Base-by-base conservation (phyloP, 1,284 basidiomycete genomes). In the Puccinia coronata region DNA sequence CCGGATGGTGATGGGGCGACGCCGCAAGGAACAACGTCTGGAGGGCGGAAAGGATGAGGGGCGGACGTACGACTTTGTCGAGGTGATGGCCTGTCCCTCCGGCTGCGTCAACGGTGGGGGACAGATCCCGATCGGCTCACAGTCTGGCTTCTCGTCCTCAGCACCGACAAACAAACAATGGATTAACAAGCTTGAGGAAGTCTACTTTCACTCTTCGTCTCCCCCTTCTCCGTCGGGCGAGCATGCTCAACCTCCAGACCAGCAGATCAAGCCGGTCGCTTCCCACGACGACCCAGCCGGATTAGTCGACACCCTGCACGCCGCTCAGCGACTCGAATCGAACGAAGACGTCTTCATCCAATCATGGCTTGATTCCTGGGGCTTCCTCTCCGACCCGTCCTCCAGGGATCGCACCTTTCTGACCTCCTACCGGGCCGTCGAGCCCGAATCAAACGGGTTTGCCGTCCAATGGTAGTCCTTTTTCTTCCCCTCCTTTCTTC, bases 31-130 rank as follows among this genome's bases (percentile, higher is more conserved):
- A 18, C 36, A 53, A n/a, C 20, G 36, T 18, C 23, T 49, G 25
- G 47, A 51, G n/a, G 53, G 81, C 53, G 25, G n/a, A 11, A 31
- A 55, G 23, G 72, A 73, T 69, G 51, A 23, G 1, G 63, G 23
- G 14, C 57, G 75, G 47, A 51, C 43, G n/a, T 76, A 96, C 86
- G 96, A 99, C 87, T 99, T 96, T 86, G 92, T 99, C 70, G 97
- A 99, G 85, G 95, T 99, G 82, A 99, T 99, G 97, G 97, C 97
- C 31, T 99, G 97, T 87, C 97, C 97, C 0, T 91, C 93, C 0
- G 97, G 97, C 8, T 99, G 97, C 86, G 94, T 98, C 70, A 98
- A 98, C 85, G 96, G 97, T 2, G 96, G 97, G 36, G 97, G 97
- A 1, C 97, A 99, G 87, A 88, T 96, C 16, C 69, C 69, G 28